Base-by-base conservation (phyloP, 331 rosid genomes). In the Malus hybrid region DNA sequence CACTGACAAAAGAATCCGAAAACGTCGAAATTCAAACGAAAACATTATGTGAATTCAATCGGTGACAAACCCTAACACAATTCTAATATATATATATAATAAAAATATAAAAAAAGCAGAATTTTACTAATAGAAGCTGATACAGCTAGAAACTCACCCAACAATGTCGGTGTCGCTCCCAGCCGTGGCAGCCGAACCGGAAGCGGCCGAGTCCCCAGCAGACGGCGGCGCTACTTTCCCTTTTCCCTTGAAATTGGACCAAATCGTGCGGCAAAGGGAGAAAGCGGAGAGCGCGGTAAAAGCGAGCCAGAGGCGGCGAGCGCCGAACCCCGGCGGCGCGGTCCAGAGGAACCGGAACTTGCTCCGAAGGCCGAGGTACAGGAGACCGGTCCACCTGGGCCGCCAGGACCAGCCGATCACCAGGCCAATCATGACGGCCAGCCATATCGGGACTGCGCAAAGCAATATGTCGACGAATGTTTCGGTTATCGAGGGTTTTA, bases 361-460 rank as follows among this genome's bases (percentile, higher is more conserved):
- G 80, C 93, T 84, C 15, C 99, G 96, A 5, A 95, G 85, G 22
- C 97, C 99, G 16, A 95, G 93, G 73, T 90, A 95, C 70, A 95
- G 71, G 10, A 95, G 81, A 4, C 97, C 97, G 0, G 99, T 92
- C 99, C 99, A 95, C 61, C 97, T 86, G 2, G 99, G 99, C 44
- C 96, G 78, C 99, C 99, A 95, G 1, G 97, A 86, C 99, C 99
- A 95, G 0, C 99, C 97, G 85, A 95, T 90, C 3, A 84, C 70
- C 44, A 95, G 68, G 15, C 99, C 99, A 70, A 95, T 95, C 99
- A 89, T 95, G 16, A 95, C 97, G 12, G 99, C 93, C 2, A 95
- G 80, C 99, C 99, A 95, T 83, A 95, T 95, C 84, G 99, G 99
- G 15, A 92, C 99, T 48, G 93, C 87, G 57, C 97, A 95, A 13